Evolutionary conservation across 1,139 yeast genomes (phyloP).

Genomic region (Meyerozyma sp.): DNA sequence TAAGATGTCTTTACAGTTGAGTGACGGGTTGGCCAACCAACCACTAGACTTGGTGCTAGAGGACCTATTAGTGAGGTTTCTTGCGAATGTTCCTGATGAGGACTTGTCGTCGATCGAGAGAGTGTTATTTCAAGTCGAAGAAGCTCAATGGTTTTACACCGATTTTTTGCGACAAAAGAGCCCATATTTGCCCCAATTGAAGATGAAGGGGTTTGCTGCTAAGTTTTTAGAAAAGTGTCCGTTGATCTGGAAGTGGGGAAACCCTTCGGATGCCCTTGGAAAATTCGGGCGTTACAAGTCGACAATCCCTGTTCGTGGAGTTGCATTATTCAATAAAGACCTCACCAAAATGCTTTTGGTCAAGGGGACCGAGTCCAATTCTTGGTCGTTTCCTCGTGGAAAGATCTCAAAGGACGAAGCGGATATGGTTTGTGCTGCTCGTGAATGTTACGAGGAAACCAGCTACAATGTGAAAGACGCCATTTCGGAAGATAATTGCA

Average conservation of each 20-base stretch:
- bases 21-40: slow-evolving; percentile 51
- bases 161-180: slow-evolving; percentile 76
- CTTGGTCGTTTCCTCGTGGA: slow-evolving; percentile 98
- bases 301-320: slow-evolving; percentile 94
- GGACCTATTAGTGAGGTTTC: slow-evolving; percentile 83
- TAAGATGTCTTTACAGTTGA: slow-evolving; percentile 49
- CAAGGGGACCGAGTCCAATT: slow-evolving; percentile 74
- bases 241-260: slow-evolving; percentile 79
- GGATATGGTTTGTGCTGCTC: slow-evolving; percentile 86
- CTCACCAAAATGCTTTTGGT: slow-evolving; percentile 73
- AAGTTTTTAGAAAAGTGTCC: slow-evolving; percentile 76
- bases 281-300: slow-evolving; percentile 82
- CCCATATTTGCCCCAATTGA: slow-evolving; percentile 72
- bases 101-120: slow-evolving; percentile 84
- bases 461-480: slow-evolving; percentile 76
- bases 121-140: slow-evolving; percentile 91
- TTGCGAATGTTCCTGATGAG: slow-evolving; percentile 87
- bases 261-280: slow-evolving; percentile 67
- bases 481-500: slow-evolving; percentile 63
- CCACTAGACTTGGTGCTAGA: slow-evolving; percentile 76
- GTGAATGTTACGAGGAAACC: slow-evolving; percentile 95
- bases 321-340: slow-evolving; percentile 73
- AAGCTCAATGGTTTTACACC: slow-evolving; percentile 96
- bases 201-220: slow-evolving; percentile 75
- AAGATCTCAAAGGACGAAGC: slow-evolving; percentile 91